Conservation (phyloP, 78 protist genomes). For the Pigoraptor vietnamica region DNA sequence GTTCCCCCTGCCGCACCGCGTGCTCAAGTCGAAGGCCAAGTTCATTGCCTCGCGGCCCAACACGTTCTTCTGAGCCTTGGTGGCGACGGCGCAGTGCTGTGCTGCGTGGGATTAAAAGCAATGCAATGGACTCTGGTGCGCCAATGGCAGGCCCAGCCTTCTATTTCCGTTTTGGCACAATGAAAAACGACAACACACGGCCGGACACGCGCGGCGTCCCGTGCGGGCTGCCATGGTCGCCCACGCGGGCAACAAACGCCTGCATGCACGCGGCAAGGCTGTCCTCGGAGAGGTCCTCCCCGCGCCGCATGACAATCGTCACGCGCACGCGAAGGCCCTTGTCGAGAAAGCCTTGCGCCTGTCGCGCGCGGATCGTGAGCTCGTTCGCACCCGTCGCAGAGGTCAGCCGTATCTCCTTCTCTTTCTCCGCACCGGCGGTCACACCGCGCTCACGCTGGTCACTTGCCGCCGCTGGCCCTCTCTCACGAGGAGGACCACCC, state of each 20-base stretch:
- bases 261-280: background rate
- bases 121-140: background rate
- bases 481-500: too few species aligned
- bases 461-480: too few species aligned
- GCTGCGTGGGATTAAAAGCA: background rate
- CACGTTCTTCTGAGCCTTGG: constrained; percentile 14
- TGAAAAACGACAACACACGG: background rate
- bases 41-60: constrained; percentile 39
- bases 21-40: constrained; percentile 1
- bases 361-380: background rate
- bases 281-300: background rate
- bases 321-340: background rate
- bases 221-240: background rate
- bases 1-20: constrained; percentile 83
- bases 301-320: background rate
- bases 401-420: background rate
- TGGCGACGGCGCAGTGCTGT: background rate
- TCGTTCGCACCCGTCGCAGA: background rate
- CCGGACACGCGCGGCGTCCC: background rate
- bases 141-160: background rate
- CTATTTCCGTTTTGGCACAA: background rate
- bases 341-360: background rate
- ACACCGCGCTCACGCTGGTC: too few species aligned
- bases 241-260: background rate
- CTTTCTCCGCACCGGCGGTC: background rate